Percentiles rank a stretch among this genome's conserved stretches.
Evolutionary conservation across 1,284 basidiomycete species (phyloP).

Genomic region (Ustilago vetiveriae): DNA sequence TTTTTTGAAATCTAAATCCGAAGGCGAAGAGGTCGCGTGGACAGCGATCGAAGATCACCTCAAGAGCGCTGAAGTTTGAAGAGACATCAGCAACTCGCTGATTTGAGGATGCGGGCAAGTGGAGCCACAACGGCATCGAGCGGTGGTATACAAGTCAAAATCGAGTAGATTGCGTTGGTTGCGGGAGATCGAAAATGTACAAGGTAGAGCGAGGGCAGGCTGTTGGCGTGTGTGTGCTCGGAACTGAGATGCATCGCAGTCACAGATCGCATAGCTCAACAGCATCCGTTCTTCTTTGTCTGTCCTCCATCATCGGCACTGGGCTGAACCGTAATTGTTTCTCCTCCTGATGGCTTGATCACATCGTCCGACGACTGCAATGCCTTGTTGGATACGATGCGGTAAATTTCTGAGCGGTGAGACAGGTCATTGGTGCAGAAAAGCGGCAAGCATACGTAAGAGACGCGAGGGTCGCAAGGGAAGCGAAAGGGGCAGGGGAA

Average conservation of each 20-base stretch:
- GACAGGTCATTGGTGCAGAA: neutral
- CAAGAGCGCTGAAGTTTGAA: neutral
- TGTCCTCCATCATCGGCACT: constrained; percentile 65
- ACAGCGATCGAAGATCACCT: neutral
- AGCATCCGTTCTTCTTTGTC: constrained; percentile 66
- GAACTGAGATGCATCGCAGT: neutral
- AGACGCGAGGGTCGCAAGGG: constrained; percentile 2
- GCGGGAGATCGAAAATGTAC: constrained; percentile 8
- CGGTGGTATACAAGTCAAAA: neutral
- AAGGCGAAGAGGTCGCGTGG: no score
- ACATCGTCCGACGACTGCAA: constrained; percentile 66
- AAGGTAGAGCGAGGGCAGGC: constrained; percentile 3
- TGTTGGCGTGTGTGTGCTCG: constrained; percentile 4
- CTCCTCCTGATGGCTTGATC: constrained; percentile 66
- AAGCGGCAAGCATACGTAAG: neutral
- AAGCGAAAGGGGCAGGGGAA: no score
- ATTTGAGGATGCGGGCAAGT: no score
- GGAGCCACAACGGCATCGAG: no score
- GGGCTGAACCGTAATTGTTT: constrained; percentile 67
- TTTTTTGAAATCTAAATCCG: no score
- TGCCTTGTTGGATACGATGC: constrained; percentile 67
- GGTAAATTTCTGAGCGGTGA: constrained; percentile 62
- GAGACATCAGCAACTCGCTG: no score
- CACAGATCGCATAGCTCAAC: constrained; percentile 39
- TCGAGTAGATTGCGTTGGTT: constrained; percentile 2